Percentiles rank a stretch among this genome's conserved stretches.
Evolutionary conservation across 345 rosid species (phyloP).

Genomic region (Dimocarpus longan): DNA sequence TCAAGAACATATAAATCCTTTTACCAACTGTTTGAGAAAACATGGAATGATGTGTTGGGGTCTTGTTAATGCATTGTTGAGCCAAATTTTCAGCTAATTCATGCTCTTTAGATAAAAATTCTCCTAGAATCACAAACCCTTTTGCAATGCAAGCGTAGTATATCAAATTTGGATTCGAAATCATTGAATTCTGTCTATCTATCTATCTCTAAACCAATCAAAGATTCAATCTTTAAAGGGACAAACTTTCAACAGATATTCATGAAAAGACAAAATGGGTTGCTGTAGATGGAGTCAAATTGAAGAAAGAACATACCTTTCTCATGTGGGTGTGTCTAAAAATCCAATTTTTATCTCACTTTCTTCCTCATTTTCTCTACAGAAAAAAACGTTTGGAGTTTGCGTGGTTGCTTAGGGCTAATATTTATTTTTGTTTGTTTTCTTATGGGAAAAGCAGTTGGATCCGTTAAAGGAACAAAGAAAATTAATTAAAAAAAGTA

Average conservation of each 20-base stretch:
- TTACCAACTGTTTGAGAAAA: slow-evolving; percentile 67
- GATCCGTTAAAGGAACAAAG: neutral
- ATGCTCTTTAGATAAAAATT: slow-evolving; percentile 51
- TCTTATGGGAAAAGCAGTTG: neutral
- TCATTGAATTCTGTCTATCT: slow-evolving; percentile 40
- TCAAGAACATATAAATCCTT: slow-evolving; percentile 61
- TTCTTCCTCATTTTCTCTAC: neutral
- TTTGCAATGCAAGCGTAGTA: slow-evolving; percentile 71
- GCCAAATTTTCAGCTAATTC: slow-evolving; percentile 55
- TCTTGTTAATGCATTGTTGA: slow-evolving; percentile 53
- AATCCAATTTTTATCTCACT: neutral
- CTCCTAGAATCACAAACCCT: slow-evolving; percentile 59
- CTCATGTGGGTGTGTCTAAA: neutral
- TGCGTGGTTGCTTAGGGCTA: neutral
- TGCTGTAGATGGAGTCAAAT: neutral
- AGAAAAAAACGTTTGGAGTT: neutral
- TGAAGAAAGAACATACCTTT: slow-evolving; percentile 8
- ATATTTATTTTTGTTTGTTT: neutral
- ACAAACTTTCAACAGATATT: neutral
- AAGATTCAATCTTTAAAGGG: neutral
- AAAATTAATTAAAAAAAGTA: neutral
- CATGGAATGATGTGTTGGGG: slow-evolving; percentile 72
- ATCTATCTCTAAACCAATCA: neutral
- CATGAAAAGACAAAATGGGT: slow-evolving; percentile 13
- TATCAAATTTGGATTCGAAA: slow-evolving; percentile 59